Base-by-base conservation (phyloP, 1,284 basidiomycete species). In the Irpex sp. region DNA sequence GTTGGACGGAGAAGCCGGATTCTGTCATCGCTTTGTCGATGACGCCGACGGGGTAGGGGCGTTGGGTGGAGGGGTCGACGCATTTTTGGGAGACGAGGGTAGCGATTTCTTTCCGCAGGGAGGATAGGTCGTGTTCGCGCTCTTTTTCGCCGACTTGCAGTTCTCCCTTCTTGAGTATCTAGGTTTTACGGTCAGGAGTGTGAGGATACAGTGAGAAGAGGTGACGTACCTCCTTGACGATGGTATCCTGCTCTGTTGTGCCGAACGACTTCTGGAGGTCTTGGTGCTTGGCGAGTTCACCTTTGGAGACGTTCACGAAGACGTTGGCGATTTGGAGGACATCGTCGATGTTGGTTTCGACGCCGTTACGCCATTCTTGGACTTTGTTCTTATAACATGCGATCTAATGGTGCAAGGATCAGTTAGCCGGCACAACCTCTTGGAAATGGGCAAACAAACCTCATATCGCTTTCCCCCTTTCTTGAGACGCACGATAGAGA, bases 371-470 rank as follows among this genome's bases (percentile, higher is more conserved):
- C 88, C 92, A 99, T 77, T 98, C 96, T 69, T 96, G 92, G 19
- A 98, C 97, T 79, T 98, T 98, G 80, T 99, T 99, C 83, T 98
- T 98, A 81, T 98, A 98, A 77, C 96, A 98, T 57, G 97, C 97
- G 70, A 99, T 93, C 93, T 96, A 82, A 81, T 78, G 81, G 17
- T 2, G 31, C 8, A n/a, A 36, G 26, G n/a, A 11, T 59, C 19
- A 36, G 9, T 7, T 47, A n/a, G 13, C 38, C 52, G 47, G 21
- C 11, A n/a, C 57, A 57, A 52, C 40, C 19, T 4, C 11, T 54
- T 17, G n/a, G 48, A 17, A 34, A 52, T n/a, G 55, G 52, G 64
- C 67, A 56, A 49, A 69, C 78, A 59, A 67, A 93, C 94, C 84
- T 99, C 97, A 76, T 98, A 99, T 59, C 97, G 88, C 78, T 98